Evolutionary conservation across 805 yeast genomes (phyloP), one percentile per base, ranked within the genome.

Genomic region (Lachancea cidri): DNA sequence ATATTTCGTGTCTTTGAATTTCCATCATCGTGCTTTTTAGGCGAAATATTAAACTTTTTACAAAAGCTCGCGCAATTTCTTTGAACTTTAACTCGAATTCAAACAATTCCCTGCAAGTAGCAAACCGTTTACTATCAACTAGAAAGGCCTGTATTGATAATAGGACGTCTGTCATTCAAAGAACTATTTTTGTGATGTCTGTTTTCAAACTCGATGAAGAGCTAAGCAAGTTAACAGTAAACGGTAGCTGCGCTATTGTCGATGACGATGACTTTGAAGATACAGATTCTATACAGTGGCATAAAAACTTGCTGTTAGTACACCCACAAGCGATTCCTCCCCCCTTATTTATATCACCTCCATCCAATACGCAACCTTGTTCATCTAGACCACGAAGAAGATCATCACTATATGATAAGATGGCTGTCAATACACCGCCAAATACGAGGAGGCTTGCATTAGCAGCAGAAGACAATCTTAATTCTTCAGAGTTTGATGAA

Each of bases 391-490:
- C 29, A n/a, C 53, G 64, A 38, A 51, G 65, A 38, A 47, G 58
- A 30, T 59, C 66, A 1, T 62, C 66, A 4, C 48, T 51, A 1
- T 43, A 57, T 29, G 55, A 53, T 29, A 60, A 54, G 38, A 50
- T 62, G 30, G 52, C 60, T 3, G 57, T 59, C 2, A 43, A 46
- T 11, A 50, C 59, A 13, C 63, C 65, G 7, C 50, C 51, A 9
- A 50, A 52, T 36, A 52, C 59, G 1, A 57, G 53, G 38, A 47
- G 58, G 32, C 36, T 58, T 2, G 51, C 55, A 1, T 44, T 57
- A 42, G 43, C 43, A 39, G 53, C 32, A 34, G 30, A 25, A 14
- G 48, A 41, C 31, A 24, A 33, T 11, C 14, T 11, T 16, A 31
- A 24, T 4, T 17, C 33, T 11, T 29, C 19, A 9, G 29, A 24